Percentiles rank a stretch among this genome's conserved stretches.
These are phyloP conservation scores for Saccharomycopsis olivae DNA, from an alignment of 805 yeast species.

Conservation along the genomic window DNA sequence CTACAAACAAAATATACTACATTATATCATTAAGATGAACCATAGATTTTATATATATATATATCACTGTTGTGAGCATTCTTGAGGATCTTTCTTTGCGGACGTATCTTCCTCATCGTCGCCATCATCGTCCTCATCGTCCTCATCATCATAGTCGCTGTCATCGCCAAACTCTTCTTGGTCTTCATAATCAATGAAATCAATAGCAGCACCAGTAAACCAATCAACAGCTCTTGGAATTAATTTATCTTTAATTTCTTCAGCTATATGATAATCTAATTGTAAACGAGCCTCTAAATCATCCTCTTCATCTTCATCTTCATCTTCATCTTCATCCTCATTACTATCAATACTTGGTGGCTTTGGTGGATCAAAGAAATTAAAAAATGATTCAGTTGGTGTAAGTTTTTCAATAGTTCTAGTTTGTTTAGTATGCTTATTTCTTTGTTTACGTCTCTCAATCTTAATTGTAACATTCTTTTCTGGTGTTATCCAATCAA, in stretches of 20 bases:
- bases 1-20: neutral
- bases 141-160: conserved; percentile 51
- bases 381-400: conserved; percentile 92
- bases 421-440: conserved; percentile 91
- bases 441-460: conserved; percentile 95
- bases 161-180: conserved; percentile 45
- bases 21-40: neutral
- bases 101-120: conserved; percentile 40
- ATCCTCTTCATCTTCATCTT: conserved; percentile 54
- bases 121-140: conserved; percentile 53
- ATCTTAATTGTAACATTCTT: conserved; percentile 74
- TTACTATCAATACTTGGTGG: conserved; percentile 49
- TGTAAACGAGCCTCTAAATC: conserved; percentile 80
- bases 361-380: conserved; percentile 90
- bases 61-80: conserved; percentile 53
- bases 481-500: conserved; percentile 75
- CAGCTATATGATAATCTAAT: conserved; percentile 91
- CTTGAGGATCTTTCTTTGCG: conserved; percentile 50
- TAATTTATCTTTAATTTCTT: conserved; percentile 88
- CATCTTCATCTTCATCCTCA: conserved; percentile 53
- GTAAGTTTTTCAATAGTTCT: conserved; percentile 90
- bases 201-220: conserved; percentile 96
- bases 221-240: conserved; percentile 96
- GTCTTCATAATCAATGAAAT: conserved; percentile 29
- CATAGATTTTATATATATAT: neutral